Evolutionary conservation across 495 filamentous ascomycete genomes (phyloP), one percentile per base, ranked within the genome.

Genomic region (Penicillium soppii): DNA sequence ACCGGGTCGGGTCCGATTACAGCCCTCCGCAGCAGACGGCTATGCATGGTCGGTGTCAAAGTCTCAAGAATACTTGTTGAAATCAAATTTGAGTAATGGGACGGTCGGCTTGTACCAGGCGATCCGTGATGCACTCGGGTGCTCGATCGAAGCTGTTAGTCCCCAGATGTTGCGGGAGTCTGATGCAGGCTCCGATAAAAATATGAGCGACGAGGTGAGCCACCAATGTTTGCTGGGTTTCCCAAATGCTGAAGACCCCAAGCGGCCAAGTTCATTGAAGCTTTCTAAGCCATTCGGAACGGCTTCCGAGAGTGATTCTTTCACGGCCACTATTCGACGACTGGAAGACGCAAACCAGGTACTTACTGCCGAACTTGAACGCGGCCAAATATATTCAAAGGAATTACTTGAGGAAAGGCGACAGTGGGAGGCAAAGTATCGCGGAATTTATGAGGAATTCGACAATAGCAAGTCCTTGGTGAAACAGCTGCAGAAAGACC

Each of bases 41-140:
- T 56, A 56, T 22, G 53, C 53, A 9, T 56, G 53, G 53, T 50
- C 53, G 17, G 46, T 36, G 10, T 32, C 47, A 19, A 41, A 46
- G 13, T 29, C 46, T 16, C 43, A 50, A 26, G 26, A 45, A 27
- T 25, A 42, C 19, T 40, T 56, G 27, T 25, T 56, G 20, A 40
- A 40, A 40, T 12, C 19, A n/a, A 40, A 40, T 40, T 40, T 40
- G 20, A 40, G 37, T 13, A 40, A 40, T 40, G 37, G 37, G 2
- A 40, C 19, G 37, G 37, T 40, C n/a, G 37, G 37, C 19, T 23
- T 40, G 5, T 40, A 40, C 19, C 37, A 40, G 37, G 37, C 5
- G 7, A 40, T 40, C 21, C 37, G 17, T 40, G 37, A 40, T 40
- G 37, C 37, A 40, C 37, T 40, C n/a, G 37, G 37, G 37, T 23